Evolutionary conservation across 345 rosid species (phyloP), one percentile per base, ranked within the genome.

Genomic region (Orychophragmus violaceus): DNA sequence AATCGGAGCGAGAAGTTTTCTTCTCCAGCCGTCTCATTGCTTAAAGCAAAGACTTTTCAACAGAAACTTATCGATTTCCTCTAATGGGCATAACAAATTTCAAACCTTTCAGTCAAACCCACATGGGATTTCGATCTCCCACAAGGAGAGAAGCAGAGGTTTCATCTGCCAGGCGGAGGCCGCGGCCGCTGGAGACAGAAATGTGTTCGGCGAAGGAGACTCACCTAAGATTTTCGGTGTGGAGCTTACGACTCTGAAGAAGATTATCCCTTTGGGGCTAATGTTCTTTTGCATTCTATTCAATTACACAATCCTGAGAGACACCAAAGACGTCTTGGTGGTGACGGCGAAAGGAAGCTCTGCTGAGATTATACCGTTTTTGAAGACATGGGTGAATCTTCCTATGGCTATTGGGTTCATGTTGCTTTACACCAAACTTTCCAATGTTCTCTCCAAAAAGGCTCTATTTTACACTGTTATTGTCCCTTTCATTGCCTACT

Each of bases 401-500:
- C 98, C 98, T 54, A 86, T 93, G 97, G 98, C 98, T 52, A 54
- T 93, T 77, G 98, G 98, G 46, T 93, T 93, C 77, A 93, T 93
- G 98, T 49, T 93, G 79, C 69, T 87, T 7, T 92, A 92, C 80
- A 84, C 93, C 3, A 85, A 86, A 36, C 77, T 92, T 66, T 75
- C 98, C 21, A 83, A 85, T 77, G 88, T 84, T 32, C 72, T 92
- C 76, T 82, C 98, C 13, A 92, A 86, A 80, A 72, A 89, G 78
- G 93, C 98, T 45, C 84, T 92, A 27, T 92, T 92, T 72, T 92
- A 89, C 55, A 70, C 91, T 7, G 93, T 87, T 27, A 92, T 92
- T 55, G 54, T 92, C 33, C 98, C 98, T 8, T 92, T 92, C 57
- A 92, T 92, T 50, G 91, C 85, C 46, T 92, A 89, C 70, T 92